Evolutionary conservation across 2,329 filamentous ascomycete genomes (phyloP), one percentile per base, ranked within the genome.

Genomic region (Raffaelea ambrosiae): DNA sequence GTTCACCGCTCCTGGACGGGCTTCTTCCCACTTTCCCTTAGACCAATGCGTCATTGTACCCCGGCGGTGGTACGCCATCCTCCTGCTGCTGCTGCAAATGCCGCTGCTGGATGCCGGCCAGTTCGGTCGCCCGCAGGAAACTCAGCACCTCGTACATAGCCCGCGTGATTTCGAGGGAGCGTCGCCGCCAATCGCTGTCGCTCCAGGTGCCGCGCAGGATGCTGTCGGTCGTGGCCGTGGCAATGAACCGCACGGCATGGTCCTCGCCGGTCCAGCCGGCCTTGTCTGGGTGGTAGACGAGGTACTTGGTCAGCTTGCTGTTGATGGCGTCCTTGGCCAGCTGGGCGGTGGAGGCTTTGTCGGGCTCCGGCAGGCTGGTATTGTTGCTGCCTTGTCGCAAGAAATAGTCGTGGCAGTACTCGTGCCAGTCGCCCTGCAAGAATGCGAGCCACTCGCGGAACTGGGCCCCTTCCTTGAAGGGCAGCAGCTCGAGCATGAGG

Each of bases 191-290:
- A 19, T 63, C 60, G 13, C 46, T 52, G 22, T 62, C 57, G 40
- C 54, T 54, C 65, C 64, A 67, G 50, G 63, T 31, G 26, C 54
- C 53, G 46, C 56, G 58, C 41, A 67, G 54, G 52, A 63, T 53
- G 46, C 63, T 66, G 52, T 67, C 64, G 22, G 48, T 47, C n/a
- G 66, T 51, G 33, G 66, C 57, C 22, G 60, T 61, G 40, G 58
- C 58, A 36, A 69, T 61, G 58, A 69, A 69, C 33, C 66, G 63
- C 38, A 66, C 57, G 41, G 64, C 53, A 51, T 69, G 65, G 49
- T 69, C 66, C 43, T 66, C 59, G 39, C 52, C 43, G 19, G 59
- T 59, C 66, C 65, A 68, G 22, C 48, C 57, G 3, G 50, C 49
- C 60, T 68, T 68, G 48, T 63, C 58, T 21, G 65, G 64, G 52